phyloP scores from a whole-genome alignment of 1,139 yeast species.

The Taphrina confusa region DNA sequence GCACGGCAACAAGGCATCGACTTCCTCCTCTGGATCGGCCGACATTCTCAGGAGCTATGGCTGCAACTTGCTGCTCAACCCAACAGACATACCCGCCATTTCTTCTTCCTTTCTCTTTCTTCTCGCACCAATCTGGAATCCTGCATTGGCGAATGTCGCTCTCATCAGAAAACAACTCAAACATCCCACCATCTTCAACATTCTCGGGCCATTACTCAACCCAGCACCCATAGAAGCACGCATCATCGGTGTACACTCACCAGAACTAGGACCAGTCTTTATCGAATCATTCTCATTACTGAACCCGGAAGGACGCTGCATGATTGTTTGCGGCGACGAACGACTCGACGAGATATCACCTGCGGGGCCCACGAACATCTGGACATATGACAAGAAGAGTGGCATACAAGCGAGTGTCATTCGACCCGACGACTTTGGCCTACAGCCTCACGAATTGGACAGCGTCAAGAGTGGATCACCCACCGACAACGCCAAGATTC shows the following conservation, averaged over 20 bases:
- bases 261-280: constrained; percentile 73
- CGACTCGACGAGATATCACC: constrained; percentile 95
- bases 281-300: constrained; percentile 74
- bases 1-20: constrained; percentile 96
- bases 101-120: constrained; percentile 61
- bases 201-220: constrained; percentile 87
- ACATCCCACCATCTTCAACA: constrained; percentile 88
- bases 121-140: constrained; percentile 92
- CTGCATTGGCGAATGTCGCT: constrained; percentile 86
- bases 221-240: constrained; percentile 84
- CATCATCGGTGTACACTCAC: constrained; percentile 84
- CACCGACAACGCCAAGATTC: constrained; percentile 68
- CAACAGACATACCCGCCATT: constrained; percentile 53
- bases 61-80: constrained; percentile 69
- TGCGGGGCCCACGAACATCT: constrained; percentile 72
- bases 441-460: constrained; percentile 68
- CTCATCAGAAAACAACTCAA: constrained; percentile 74
- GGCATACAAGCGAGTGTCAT: constrained; percentile 45
- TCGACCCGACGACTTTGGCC: constrained; percentile 70
- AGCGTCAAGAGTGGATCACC: constrained; percentile 85
- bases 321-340: constrained; percentile 88
- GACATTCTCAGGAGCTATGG: constrained; percentile 78
- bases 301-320: constrained; percentile 59
- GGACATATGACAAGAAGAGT: constrained; percentile 50
- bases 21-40: constrained; percentile 91